Base-by-base conservation (phyloP, 306 rosid species). In the Quercus rubra region DNA sequence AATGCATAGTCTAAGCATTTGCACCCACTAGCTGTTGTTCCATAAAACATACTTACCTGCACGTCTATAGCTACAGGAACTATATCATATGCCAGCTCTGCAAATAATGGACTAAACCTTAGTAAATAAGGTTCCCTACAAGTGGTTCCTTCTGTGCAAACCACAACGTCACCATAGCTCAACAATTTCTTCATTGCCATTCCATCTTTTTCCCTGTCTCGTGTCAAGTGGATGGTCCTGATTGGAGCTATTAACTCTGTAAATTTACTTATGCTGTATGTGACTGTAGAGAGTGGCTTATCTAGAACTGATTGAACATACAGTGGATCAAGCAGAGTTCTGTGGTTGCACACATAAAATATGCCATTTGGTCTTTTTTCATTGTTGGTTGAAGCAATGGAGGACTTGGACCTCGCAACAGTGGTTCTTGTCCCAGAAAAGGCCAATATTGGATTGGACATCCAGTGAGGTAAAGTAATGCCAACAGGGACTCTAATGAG, bases 91-190 rank as follows among this genome's bases (percentile, higher is more conserved):
- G 88, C 85, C 1, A 90, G 57, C 72, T 89, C 97, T 4, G 97
- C 87, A 79, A 92, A 92, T 21, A 92, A 49, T 21, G 95, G 93
- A 76, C 97, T 92, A 64, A 90, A 92, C 84, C 97, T 85, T 43
- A 92, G 81, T 56, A 92, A 68, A 73, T 82, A 92, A 15, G 95
- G 97, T 69, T 92, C 95, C 25, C 97, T 86, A 69, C 97, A 90
- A 0, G 97, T 92, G 18, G 97, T 92, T 21, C 97, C 96, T 80
- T 92, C 97, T 6, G 97, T 92, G 67, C 96, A 92, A 5, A 92
- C 91, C 20, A 86, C 97, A 4, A 92, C 80, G 87, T 83, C 83
- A 2, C 92, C 91, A 43, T 62, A 70, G 33, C 84, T 73, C 2
- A 92, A 18, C 43, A 89, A 15, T 25, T 69, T 86, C 30, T 78